Percentiles rank a stretch among this genome's conserved stretches.
Evolutionary conservation across 129 eudicot genomes (phyloP).

Genomic region (Heracleum sosnowskyi): DNA sequence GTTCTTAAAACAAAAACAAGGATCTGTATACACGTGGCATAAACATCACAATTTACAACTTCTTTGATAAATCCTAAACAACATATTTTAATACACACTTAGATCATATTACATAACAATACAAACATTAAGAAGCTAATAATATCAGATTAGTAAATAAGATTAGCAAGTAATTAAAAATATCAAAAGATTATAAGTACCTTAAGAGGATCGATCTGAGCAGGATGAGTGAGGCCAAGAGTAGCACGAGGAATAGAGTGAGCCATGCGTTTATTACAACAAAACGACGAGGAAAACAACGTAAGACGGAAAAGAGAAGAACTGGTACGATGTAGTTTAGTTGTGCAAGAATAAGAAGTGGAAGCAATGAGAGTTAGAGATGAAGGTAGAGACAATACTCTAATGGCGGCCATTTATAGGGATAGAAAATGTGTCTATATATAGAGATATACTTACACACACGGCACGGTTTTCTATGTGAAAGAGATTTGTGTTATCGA

Average conservation of each 20-base stretch:
- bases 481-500: not conserved
- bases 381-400: slow-evolving; percentile 31
- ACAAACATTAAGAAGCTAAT: not conserved
- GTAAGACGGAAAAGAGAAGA: slow-evolving; percentile 25
- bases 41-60: too few relatives aligned
- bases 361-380: slow-evolving; percentile 25
- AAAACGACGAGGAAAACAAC: slow-evolving; percentile 14
- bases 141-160: not conserved
- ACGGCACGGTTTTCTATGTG: not conserved
- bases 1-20: too few relatives aligned
- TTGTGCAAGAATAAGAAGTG: slow-evolving; percentile 14
- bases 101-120: too few relatives aligned
- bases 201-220: slow-evolving; percentile 40
- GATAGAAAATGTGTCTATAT: slow-evolving; percentile 9
- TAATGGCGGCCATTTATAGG: slow-evolving; percentile 56
- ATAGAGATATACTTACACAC: not conserved
- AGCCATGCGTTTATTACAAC: slow-evolving; percentile 49
- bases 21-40: too few relatives aligned
- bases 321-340: slow-evolving; percentile 5
- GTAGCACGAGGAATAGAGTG: slow-evolving; percentile 56
- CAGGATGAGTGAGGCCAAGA: slow-evolving; percentile 91
- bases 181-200: too few relatives aligned
- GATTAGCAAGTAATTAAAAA: not conserved
- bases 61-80: too few relatives aligned
- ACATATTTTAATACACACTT: too few relatives aligned